Conservation (phyloP, 2,329 filamentous ascomycete species). For the Penicillium griseofulvum region DNA sequence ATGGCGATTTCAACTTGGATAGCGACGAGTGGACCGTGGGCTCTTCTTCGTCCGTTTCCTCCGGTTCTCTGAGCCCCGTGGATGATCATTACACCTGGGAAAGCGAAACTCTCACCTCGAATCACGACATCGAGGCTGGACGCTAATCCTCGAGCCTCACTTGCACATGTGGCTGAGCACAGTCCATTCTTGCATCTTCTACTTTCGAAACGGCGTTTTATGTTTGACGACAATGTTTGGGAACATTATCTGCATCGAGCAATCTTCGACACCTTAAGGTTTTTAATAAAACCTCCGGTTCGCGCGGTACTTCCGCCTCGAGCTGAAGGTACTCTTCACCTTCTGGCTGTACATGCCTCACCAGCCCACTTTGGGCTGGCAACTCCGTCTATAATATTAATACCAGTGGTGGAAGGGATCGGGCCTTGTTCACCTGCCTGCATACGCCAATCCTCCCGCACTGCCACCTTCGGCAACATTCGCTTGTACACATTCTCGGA, state of each 20-base stretch:
- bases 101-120: slow-evolving; percentile 39
- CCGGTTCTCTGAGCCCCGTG: slow-evolving; percentile 60
- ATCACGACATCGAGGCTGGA: slow-evolving; percentile 41
- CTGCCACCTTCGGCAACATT: slow-evolving; percentile 35
- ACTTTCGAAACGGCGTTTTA: slow-evolving; percentile 34
- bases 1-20: slow-evolving; percentile 59
- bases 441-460: slow-evolving; percentile 13
- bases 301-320: slow-evolving; percentile 22
- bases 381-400: slow-evolving; percentile 43
- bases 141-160: slow-evolving; percentile 25
- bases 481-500: slow-evolving; percentile 37
- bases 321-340: slow-evolving; percentile 21
- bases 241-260: slow-evolving; percentile 38
- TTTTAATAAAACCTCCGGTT: slow-evolving; percentile 36
- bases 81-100: slow-evolving; percentile 56
- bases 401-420: slow-evolving; percentile 28
- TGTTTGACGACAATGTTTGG: slow-evolving; percentile 38
- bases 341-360: slow-evolving; percentile 41
- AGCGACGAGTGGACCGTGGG: slow-evolving; percentile 90
- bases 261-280: slow-evolving; percentile 38
- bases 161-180: slow-evolving; percentile 23
- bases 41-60: slow-evolving; percentile 73
- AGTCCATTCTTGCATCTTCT: slow-evolving; percentile 30
- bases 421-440: slow-evolving; percentile 13
- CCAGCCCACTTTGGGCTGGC: slow-evolving; percentile 18